These are phyloP conservation scores for Fusarium nygamai DNA, from an alignment of 2,329 filamentous ascomycete species.

Conservation along the genomic window DNA sequence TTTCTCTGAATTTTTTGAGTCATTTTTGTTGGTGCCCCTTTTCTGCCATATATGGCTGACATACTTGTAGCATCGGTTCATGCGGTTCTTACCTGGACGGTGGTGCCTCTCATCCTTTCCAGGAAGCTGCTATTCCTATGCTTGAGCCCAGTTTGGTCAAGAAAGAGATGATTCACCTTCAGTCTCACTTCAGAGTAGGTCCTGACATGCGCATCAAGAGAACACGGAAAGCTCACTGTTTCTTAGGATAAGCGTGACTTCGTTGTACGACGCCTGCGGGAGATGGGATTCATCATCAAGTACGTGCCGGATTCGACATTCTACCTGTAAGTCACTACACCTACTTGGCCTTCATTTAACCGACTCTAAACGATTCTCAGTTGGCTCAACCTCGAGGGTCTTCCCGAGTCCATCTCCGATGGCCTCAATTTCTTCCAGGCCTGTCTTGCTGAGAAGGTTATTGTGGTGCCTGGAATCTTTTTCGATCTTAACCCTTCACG, in stretches of 20 bases:
- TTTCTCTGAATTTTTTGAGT: not conserved
- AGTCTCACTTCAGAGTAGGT: constrained; percentile 80
- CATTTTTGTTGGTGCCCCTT: not conserved
- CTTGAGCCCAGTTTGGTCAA: constrained; percentile 85
- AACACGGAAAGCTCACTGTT: not conserved
- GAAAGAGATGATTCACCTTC: constrained; percentile 88
- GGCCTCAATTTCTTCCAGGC: constrained; percentile 97
- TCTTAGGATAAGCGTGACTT: constrained; percentile 87
- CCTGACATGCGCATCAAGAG: not conserved
- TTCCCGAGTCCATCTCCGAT: constrained; percentile 86
- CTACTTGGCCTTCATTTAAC: not conserved
- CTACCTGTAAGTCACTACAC: constrained; percentile 75
- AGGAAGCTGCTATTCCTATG: constrained; percentile 92
- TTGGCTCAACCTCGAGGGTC: constrained; percentile 70
- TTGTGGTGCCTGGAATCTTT: constrained; percentile 97
- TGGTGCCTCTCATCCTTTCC: constrained; percentile 93
- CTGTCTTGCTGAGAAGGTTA: constrained; percentile 91
- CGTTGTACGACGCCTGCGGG: constrained; percentile 79
- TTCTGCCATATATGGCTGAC: not conserved
- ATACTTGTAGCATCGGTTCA: constrained; percentile 69
- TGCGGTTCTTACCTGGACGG: constrained; percentile 96
- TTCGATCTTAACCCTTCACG: constrained; percentile 95
- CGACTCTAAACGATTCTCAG: constrained; percentile 31
- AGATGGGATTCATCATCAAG: constrained; percentile 88
- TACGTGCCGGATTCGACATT: constrained; percentile 92